A percentile compares a stretch with the other conserved stretches of the same genome.
These are phyloP conservation scores for Venturia carpophila DNA, from an alignment of 2,329 filamentous ascomycete species.

Conservation along the genomic window DNA sequence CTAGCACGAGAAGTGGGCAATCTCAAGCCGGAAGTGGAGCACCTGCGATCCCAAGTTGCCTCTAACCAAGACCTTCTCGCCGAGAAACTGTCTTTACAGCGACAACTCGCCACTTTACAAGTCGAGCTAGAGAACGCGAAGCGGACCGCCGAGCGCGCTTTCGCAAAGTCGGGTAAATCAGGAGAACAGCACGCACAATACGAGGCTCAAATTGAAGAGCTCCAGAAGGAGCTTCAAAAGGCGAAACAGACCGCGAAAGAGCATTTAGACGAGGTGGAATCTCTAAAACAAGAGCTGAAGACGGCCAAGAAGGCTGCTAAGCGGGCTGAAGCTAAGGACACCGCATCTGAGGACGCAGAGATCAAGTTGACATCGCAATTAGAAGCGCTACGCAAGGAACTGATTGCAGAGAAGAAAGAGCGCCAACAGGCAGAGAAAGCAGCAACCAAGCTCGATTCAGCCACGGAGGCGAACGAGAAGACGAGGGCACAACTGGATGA, in stretches of 20 bases:
- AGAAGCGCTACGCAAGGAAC: conserved; percentile 42
- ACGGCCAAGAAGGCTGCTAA: background rate
- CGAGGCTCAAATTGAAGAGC: conserved; percentile 35
- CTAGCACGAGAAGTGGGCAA: conserved; percentile 52
- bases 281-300: conserved; percentile 30
- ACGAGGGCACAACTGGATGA: conserved; percentile 36
- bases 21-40: conserved; percentile 55
- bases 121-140: conserved; percentile 78
- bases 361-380: conserved; percentile 27
- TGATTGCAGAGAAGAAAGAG: conserved; percentile 45
- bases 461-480: conserved; percentile 21
- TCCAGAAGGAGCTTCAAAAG: conserved; percentile 22
- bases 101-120: conserved; percentile 68
- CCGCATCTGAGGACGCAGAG: conserved; percentile 25
- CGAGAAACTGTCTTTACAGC: conserved; percentile 73
- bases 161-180: conserved; percentile 41
- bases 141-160: conserved; percentile 54
- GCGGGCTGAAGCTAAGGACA: background rate
- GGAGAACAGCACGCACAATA: conserved; percentile 42
- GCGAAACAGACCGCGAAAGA: conserved; percentile 16
- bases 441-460: background rate
- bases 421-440: conserved; percentile 46
- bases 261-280: conserved; percentile 25
- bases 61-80: conserved; percentile 61
- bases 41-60: conserved; percentile 50